phyloP scores from a whole-genome alignment of 768 basidiomycete genomes.

The Lenzites betulinus region DNA sequence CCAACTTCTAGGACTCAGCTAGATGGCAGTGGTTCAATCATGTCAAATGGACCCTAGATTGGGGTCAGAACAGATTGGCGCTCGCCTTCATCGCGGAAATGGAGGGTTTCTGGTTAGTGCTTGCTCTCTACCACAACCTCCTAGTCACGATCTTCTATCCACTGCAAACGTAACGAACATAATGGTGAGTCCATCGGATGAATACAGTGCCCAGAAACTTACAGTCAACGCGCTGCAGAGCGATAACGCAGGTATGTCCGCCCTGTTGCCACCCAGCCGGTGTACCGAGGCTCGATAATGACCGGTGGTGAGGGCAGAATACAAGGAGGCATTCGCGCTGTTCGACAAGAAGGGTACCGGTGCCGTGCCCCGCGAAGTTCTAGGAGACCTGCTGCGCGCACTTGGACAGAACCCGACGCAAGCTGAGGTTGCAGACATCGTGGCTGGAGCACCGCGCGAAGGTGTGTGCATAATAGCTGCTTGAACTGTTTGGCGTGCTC shows the following conservation, averaged over 20 bases:
- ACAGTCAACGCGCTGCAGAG: slow-evolving; percentile 33
- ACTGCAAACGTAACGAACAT: slow-evolving; percentile 1
- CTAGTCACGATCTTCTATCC: not conserved
- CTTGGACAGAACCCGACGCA: slow-evolving; percentile 99
- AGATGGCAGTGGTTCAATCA: too few species aligned
- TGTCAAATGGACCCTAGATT: slow-evolving; percentile 1
- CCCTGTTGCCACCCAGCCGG: not conserved
- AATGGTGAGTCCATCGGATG: too few species aligned
- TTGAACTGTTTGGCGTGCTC: not conserved
- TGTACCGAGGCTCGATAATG: not conserved
- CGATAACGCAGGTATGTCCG: slow-evolving; percentile 51
- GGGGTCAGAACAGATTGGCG: slow-evolving; percentile 2
- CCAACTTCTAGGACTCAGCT: too few species aligned
- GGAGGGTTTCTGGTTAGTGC: not conserved
- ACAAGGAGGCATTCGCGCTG: slow-evolving; percentile 96
- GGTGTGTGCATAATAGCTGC: slow-evolving; percentile 48
- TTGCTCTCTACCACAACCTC: slow-evolving; percentile 5
- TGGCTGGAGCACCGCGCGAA: slow-evolving; percentile 70
- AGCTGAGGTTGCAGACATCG: slow-evolving; percentile 89
- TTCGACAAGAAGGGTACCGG: slow-evolving; percentile 98
- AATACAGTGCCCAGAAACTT: not conserved
- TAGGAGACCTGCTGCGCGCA: slow-evolving; percentile 92
- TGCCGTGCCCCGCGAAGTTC: slow-evolving; percentile 79
- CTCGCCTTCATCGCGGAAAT: not conserved
- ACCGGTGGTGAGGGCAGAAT: slow-evolving; percentile 52